These are phyloP conservation scores for apple (Malus domestica) DNA, from an alignment of 306 rosid genomes.

Conservation along the genomic window DNA sequence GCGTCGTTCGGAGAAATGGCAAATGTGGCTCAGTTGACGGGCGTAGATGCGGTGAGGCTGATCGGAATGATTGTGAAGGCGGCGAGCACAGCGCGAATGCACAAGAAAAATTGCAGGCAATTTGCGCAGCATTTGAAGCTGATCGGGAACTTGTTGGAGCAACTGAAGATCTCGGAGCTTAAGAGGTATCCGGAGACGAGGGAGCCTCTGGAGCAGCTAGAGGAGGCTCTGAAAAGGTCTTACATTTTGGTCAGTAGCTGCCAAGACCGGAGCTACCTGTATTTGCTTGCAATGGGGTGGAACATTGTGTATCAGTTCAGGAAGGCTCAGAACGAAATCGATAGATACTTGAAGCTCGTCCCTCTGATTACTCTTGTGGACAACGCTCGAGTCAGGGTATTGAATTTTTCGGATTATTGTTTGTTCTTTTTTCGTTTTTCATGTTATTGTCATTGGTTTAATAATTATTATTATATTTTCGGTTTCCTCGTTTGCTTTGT, in stretches of 20 bases:
- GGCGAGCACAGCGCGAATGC: slow-evolving; percentile 89
- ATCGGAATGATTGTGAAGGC: slow-evolving; percentile 81
- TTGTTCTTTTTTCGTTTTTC: slow-evolving; percentile 6
- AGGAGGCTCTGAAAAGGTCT: slow-evolving; percentile 88
- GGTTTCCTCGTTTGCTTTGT: neutral
- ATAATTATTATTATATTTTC: neutral
- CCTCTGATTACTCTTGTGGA: slow-evolving; percentile 95
- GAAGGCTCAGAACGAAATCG: slow-evolving; percentile 94
- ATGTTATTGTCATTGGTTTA: neutral
- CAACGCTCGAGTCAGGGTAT: slow-evolving; percentile 96
- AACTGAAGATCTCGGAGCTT: slow-evolving; percentile 93
- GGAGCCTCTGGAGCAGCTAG: slow-evolving; percentile 95
- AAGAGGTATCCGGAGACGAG: slow-evolving; percentile 85
- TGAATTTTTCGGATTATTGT: slow-evolving; percentile 1
- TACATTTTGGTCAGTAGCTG: slow-evolving; percentile 81
- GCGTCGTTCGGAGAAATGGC: slow-evolving; percentile 82
- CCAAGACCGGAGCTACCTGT: slow-evolving; percentile 84
- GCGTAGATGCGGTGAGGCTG: slow-evolving; percentile 70
- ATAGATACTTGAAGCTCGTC: slow-evolving; percentile 74
- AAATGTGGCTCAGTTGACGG: slow-evolving; percentile 78
- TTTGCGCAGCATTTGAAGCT: slow-evolving; percentile 86
- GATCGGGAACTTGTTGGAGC: slow-evolving; percentile 88
- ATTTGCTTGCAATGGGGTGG: slow-evolving; percentile 97
- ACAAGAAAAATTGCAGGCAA: slow-evolving; percentile 89
- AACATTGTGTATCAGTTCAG: slow-evolving; percentile 94